phyloP scores from a whole-genome alignment of 768 basidiomycete species.

The Roridomyces roridus region DNA sequence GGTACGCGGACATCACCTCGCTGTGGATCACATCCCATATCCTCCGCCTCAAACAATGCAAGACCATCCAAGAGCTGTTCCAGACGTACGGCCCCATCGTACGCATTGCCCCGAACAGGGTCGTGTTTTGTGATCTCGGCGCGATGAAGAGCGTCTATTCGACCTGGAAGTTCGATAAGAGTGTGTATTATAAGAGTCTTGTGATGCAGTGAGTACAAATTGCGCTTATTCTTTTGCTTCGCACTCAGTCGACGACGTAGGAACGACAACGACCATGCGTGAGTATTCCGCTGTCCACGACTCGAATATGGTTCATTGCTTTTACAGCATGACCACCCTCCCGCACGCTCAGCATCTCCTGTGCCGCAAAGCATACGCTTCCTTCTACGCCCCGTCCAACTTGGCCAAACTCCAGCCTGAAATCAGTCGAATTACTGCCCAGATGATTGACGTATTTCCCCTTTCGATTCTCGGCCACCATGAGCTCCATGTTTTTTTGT shows the following conservation, averaged over 20 bases:
- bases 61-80: conserved; percentile 69
- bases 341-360: conserved; percentile 75
- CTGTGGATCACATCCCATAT: conserved; percentile 78
- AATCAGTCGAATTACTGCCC: too few relatives aligned
- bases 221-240: conserved; percentile 12
- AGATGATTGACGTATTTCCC: too few relatives aligned
- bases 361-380: too few relatives aligned
- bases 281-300: too few relatives aligned
- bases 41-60: conserved; percentile 76
- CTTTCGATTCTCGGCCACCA: conserved; percentile 1
- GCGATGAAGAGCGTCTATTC: conserved; percentile 76
- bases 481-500: background rate
- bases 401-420: too few relatives aligned
- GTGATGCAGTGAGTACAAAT: conserved; percentile 79
- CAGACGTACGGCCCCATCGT: too few relatives aligned
- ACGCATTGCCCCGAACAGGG: conserved; percentile 79
- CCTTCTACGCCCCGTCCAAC: too few relatives aligned
- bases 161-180: conserved; percentile 84
- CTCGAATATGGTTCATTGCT: too few relatives aligned
- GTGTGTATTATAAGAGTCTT: conserved; percentile 80
- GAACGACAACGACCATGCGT: too few relatives aligned
- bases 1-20: conserved; percentile 73
- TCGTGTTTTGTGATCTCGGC: conserved; percentile 77
- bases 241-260: too few relatives aligned
- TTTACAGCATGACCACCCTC: too few relatives aligned